A percentile compares a stretch with the other conserved stretches of the same genome.
Conservation (phyloP, 805 yeast genomes). For the Lipomyces spencermartinsiae region DNA sequence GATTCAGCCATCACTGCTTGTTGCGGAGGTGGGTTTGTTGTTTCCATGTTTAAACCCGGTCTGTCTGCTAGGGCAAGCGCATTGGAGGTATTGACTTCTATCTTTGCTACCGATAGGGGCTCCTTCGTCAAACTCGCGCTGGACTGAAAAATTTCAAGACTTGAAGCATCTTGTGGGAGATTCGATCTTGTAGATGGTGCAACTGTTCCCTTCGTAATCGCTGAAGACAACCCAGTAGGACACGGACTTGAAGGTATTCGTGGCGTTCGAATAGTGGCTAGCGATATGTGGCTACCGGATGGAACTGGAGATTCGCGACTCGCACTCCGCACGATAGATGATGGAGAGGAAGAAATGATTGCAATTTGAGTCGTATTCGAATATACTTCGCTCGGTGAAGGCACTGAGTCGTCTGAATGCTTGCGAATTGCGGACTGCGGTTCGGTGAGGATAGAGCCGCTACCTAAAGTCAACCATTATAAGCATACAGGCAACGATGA, state of each 20-base stretch:
- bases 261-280: neutral
- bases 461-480: neutral
- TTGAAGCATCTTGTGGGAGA: neutral
- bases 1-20: neutral
- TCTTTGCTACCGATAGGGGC: neutral
- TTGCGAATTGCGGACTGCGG: neutral
- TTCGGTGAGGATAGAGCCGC: neutral
- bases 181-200: neutral
- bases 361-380: constrained; percentile 2
- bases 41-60: neutral
- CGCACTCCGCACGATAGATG: neutral
- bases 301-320: neutral
- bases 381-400: constrained; percentile 7
- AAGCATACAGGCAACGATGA: neutral
- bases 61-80: neutral
- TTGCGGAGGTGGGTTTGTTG: neutral
- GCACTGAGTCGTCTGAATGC: constrained; percentile 5
- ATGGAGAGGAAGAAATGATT: neutral
- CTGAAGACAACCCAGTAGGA: neutral
- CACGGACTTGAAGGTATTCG: neutral
- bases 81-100: neutral
- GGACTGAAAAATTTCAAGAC: neutral
- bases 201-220: neutral
- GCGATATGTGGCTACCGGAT: neutral
- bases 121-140: neutral